Base-by-base conservation (phyloP, 148 eudicot genomes). In the Chenopodium berlandieri region DNA sequence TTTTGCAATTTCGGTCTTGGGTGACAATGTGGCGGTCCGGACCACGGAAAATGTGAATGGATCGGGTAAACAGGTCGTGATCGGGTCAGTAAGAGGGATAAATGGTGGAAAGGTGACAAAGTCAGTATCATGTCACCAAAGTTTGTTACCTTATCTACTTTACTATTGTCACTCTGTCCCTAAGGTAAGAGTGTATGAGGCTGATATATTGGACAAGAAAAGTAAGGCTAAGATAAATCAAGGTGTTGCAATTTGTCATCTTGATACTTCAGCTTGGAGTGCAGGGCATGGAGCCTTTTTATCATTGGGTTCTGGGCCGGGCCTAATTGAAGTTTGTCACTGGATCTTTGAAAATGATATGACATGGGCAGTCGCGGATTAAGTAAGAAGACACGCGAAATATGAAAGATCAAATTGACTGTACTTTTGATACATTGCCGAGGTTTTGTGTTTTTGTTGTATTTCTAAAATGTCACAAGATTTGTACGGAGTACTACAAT, bases 131-230 rank as follows among this genome's bases (percentile, higher is more conserved):
- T 96, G 99, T 73, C 99, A 96, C 78, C 99, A 96, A 62, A 96
- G 98, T 81, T 79, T 94, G 90, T 90, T 88, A 79, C 99, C 99
- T 20, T 96, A 90, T 75, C 62, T 96, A 70, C 76, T 94, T 14
- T 96, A 96, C 65, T 96, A 96, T 56, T 96, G 99, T 84, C 98
- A 96, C 77, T 90, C 97, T n/a, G 99, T 96, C 5, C 99, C 99
- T 2, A 90, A 96, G 66, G 99, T 96, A 12, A 85, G 95, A 76
- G 97, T 88, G 5, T 92, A 96, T 73, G 89, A 87, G 77, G 94
- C 94, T 0, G 94, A 94, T 50, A 92, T 92, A 69, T 85, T 89
- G 78, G 97, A 91, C 79, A 69, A 84, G 73, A 82, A 87, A 73
- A 84, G 31, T 13, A 91, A 87, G 81, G 84, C 68, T 23, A 92